Percentiles rank a stretch among this genome's conserved stretches.
Evolutionary conservation across 495 filamentous ascomycete genomes (phyloP).

Genomic region (Penicillium robsamsonii): DNA sequence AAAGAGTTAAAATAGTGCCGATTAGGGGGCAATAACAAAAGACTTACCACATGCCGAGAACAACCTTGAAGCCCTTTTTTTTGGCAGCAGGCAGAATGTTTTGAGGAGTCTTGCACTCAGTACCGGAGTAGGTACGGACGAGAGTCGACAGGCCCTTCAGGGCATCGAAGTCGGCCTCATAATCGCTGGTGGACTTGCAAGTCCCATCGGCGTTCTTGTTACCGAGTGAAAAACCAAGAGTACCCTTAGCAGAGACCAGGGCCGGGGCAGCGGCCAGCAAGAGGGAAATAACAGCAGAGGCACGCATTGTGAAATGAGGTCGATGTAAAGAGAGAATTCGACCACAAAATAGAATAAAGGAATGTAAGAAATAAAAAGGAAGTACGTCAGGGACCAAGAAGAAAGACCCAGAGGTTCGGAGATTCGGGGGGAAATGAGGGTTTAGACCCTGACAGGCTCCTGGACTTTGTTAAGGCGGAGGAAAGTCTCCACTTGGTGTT

Average conservation of each 20-base stretch:
- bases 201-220: constrained; percentile 50
- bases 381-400: constrained; percentile 15
- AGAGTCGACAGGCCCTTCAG: constrained; percentile 52
- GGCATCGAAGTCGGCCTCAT: constrained; percentile 66
- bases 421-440: constrained; percentile 8
- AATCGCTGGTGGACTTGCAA: constrained; percentile 66
- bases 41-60: constrained; percentile 72
- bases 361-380: constrained; percentile 5
- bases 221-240: constrained; percentile 50
- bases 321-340: constrained; percentile 17
- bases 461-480: constrained; percentile 8
- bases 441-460: constrained; percentile 16
- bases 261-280: constrained; percentile 44
- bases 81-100: constrained; percentile 71
- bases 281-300: constrained; percentile 37
- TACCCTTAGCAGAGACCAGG: constrained; percentile 43
- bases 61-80: constrained; percentile 67
- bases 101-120: constrained; percentile 60
- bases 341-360: constrained; percentile 4
- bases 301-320: constrained; percentile 39
- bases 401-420: constrained; percentile 5
- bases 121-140: constrained; percentile 70
- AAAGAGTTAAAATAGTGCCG: constrained; percentile 7
- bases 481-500: constrained; percentile 8
- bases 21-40: background rate